Percentiles rank a stretch among this genome's conserved stretches.
Evolutionary conservation across 169 alveolate genomes (phyloP).

Genomic region (Plasmodium sp.): DNA sequence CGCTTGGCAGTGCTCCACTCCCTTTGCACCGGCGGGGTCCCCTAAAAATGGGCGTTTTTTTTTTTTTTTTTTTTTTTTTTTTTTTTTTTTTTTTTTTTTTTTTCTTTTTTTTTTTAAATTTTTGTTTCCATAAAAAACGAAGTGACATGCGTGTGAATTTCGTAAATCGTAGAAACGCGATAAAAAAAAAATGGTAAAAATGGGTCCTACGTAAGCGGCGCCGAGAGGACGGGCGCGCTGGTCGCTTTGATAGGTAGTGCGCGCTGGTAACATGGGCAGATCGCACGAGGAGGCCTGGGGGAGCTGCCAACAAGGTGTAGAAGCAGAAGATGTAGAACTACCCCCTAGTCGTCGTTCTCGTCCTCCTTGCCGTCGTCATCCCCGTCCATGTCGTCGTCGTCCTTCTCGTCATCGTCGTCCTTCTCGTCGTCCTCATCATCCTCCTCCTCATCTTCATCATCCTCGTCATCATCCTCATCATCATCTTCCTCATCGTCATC

Average conservation of each 20-base stretch:
- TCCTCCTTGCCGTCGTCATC: slow-evolving; percentile 20
- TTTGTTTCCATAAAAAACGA: slow-evolving; percentile 41
- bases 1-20: neutral
- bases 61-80: slow-evolving; percentile 2
- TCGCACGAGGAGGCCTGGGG: too few relatives aligned
- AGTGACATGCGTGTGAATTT: slow-evolving; percentile 12
- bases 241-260: neutral
- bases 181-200: neutral
- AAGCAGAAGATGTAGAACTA: too few relatives aligned
- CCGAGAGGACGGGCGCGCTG: neutral
- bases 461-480: slow-evolving; percentile 74
- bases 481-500: slow-evolving; percentile 75
- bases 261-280: neutral
- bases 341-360: neutral
- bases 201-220: neutral
- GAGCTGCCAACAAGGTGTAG: too few relatives aligned
- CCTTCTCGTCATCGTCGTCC: slow-evolving; percentile 33
- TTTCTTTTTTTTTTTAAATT: neutral
- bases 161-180: slow-evolving; percentile 16
- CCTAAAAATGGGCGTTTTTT: neutral
- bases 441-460: slow-evolving; percentile 62
- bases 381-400: slow-evolving; percentile 13
- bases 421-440: slow-evolving; percentile 22
- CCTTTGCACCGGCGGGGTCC: neutral
- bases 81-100: slow-evolving; percentile 2